Conservation (phyloP, 345 rosid genomes). For the Aquilaria yunnanensis region DNA sequence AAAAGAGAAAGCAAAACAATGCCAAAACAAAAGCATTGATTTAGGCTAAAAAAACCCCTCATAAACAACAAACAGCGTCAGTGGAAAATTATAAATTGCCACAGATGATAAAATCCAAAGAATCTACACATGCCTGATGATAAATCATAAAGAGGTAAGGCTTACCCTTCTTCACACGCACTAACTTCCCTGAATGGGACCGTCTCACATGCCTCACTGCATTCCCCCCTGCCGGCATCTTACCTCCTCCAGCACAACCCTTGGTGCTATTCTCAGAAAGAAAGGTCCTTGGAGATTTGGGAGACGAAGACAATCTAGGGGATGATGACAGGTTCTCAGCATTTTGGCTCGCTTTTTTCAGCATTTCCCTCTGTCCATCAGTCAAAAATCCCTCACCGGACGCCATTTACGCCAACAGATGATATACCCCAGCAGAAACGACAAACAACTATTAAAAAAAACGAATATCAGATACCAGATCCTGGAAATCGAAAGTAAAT, state of each 20-base stretch:
- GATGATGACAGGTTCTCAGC: conserved; percentile 56
- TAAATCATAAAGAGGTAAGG: neutral
- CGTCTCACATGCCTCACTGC: conserved; percentile 73
- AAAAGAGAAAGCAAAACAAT: no score
- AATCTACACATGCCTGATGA: neutral
- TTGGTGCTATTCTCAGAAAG: conserved; percentile 63
- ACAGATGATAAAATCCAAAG: neutral
- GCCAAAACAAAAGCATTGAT: no score
- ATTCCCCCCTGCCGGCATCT: conserved; percentile 61
- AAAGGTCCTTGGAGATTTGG: conserved; percentile 61
- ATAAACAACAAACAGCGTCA: no score
- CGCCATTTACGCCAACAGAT: conserved; percentile 47
- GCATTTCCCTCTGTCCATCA: conserved; percentile 68
- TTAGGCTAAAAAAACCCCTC: no score
- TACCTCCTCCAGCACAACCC: conserved; percentile 41
- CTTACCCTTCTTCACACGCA: conserved; percentile 85
- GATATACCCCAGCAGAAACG: conserved; percentile 5
- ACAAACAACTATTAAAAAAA: neutral
- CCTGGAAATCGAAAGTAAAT: neutral
- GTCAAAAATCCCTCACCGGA: conserved; percentile 76
- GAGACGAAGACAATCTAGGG: conserved; percentile 74
- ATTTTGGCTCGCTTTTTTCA: conserved; percentile 68
- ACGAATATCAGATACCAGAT: neutral
- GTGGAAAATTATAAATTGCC: no score
- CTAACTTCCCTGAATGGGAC: conserved; percentile 79